Evolutionary conservation across 768 basidiomycete genomes (phyloP), one percentile per base, ranked within the genome.

Genomic region (Guyanaporus albipodus): DNA sequence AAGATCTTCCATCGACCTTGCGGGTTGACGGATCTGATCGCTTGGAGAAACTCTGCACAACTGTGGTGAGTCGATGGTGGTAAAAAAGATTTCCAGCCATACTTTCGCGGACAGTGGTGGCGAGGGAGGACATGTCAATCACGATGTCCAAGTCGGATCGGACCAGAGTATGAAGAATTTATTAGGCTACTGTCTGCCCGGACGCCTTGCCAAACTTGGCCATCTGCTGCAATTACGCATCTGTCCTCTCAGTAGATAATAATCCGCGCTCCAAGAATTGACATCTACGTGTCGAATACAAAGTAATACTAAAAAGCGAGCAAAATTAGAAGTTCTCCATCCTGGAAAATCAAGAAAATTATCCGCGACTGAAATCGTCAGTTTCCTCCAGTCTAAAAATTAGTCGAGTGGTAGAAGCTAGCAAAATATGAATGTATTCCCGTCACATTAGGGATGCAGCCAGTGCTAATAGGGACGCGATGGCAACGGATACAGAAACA

Each of bases 1-100:
- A 98, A 80, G 56, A 96, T 87, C 79, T 99, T 99, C 96, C 96
- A 99, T 77, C 81, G 73, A 48, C 80, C 82, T 17, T 86, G 82
- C 3, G 94, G 90, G 61, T 86, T 82, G 38, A 91, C 90, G 36
- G 89, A 88, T 64, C 87, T 78, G 58, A 95, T 85, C 15, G 87
- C 83, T 39, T 91, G 87, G 51, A 94, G 76, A 64, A 94, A 92
- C 63, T 87, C 91, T 94, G 59, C 32, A 44, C 12, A 27, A 42
- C 5, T n/a, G 10, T 39, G 3, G 46, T 49, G 17, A 58, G 47
- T 47, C 21, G 21, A 24, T 22, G 7, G n/a, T 23, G 26, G 2
- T n/a, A 18, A 5, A 19, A 27, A 22, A 42, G 12, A 47, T 31
- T 14, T 27, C 42, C 27, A 28, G 36, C 43, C 76, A 45, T 64